Evolutionary conservation across 192 early-diverging fungal species (phyloP).

Genomic region (Fimicolochytrium jonesii): DNA sequence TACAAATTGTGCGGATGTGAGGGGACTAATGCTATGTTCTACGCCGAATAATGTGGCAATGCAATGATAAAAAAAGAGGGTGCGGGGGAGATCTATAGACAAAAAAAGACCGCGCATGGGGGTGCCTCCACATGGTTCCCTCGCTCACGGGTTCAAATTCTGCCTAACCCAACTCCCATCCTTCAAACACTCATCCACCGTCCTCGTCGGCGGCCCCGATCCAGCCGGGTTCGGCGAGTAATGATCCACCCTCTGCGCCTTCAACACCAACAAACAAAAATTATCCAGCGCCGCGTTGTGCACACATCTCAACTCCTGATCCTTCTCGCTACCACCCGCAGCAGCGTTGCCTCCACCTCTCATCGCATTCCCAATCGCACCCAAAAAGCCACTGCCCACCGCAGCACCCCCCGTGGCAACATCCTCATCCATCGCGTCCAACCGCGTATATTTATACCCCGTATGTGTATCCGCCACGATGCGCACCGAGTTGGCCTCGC

Average conservation of each 20-base stretch:
- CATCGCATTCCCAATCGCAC: not conserved
- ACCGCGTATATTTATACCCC: constrained; percentile 55
- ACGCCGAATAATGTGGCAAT: no score
- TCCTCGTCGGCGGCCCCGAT: constrained; percentile 21
- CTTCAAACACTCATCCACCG: constrained; percentile 18
- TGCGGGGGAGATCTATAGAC: no score
- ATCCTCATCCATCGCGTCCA: constrained; percentile 47
- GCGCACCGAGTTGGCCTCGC: not conserved
- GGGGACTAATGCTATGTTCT: no score
- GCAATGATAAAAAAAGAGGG: no score
- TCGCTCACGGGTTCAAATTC: no score
- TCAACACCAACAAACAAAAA: constrained; percentile 68
- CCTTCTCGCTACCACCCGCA: constrained; percentile 6
- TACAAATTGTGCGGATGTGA: no score
- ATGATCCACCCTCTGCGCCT: constrained; percentile 59
- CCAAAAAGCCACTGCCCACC: not conserved
- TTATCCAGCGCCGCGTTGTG: constrained; percentile 73
- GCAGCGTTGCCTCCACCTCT: not conserved
- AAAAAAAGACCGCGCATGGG: no score
- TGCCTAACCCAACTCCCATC: constrained; percentile 39
- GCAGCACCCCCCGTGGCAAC: not conserved
- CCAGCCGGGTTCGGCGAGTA: constrained; percentile 19
- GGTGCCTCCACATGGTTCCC: no score
- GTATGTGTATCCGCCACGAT: constrained; percentile 27
- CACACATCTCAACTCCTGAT: constrained; percentile 50